Conservation (phyloP, 2,329 filamentous ascomycete genomes). For the Diplodia mutila region DNA sequence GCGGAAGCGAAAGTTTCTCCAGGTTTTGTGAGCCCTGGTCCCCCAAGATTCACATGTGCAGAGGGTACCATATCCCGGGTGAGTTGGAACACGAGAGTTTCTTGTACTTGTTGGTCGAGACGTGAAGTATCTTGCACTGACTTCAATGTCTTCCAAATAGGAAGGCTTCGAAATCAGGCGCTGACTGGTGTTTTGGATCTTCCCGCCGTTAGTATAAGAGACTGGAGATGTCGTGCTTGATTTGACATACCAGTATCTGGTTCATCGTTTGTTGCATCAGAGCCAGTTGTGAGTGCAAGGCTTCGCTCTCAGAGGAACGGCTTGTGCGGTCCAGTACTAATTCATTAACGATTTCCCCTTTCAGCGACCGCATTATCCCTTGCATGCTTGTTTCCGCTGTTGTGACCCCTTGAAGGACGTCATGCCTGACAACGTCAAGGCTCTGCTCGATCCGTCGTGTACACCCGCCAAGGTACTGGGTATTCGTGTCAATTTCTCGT, state of each 20-base stretch:
- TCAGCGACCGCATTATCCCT: background rate
- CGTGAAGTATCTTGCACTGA: background rate
- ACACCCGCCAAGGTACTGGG: background rate
- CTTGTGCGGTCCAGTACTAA: background rate
- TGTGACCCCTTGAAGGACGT: background rate
- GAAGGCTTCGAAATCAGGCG: background rate
- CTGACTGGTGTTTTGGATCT: background rate
- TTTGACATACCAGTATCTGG: background rate
- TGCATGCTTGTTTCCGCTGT: background rate
- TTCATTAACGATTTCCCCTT: background rate
- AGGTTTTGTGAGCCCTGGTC: background rate
- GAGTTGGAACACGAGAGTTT: background rate
- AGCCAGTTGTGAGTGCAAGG: background rate
- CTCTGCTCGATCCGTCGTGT: background rate
- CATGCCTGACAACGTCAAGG: background rate
- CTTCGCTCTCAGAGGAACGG: background rate
- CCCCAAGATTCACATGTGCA: background rate
- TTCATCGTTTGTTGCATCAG: background rate
- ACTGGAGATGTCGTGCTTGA: rapidly evolving
- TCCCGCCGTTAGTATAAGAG: background rate
- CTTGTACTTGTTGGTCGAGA: background rate
- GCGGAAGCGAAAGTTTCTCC: background rate
- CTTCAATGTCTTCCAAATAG: background rate
- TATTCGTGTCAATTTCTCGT: background rate
- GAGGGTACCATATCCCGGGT: background rate